Conservation (phyloP, 2,329 filamentous ascomycete genomes). For the Aureobasidium musti region DNA sequence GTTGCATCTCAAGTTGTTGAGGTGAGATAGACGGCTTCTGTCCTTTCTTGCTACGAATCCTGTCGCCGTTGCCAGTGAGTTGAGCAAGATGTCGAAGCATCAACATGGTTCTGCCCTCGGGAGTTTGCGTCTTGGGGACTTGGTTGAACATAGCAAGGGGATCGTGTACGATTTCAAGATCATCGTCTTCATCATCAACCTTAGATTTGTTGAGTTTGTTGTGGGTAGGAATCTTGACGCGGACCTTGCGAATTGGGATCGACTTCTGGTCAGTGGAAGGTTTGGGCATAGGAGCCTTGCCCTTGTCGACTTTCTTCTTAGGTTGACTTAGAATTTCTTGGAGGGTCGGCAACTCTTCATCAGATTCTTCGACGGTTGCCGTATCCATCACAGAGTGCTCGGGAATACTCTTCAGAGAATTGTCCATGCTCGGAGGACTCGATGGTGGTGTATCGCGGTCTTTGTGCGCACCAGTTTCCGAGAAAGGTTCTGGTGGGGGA, state of each 20-base stretch:
- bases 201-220: slow-evolving; percentile 7
- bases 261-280: not conserved
- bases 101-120: slow-evolving; percentile 40
- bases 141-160: slow-evolving; percentile 43
- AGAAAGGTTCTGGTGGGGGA: slow-evolving; percentile 56
- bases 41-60: slow-evolving; percentile 61
- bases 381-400: not conserved
- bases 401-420: not conserved
- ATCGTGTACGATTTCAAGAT: slow-evolving; percentile 64
- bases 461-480: slow-evolving; percentile 57
- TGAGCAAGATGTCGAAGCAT: slow-evolving; percentile 41
- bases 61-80: slow-evolving; percentile 38
- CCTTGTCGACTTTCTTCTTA: slow-evolving; percentile 33
- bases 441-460: slow-evolving; percentile 47
- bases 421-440: slow-evolving; percentile 43
- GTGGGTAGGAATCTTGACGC: slow-evolving; percentile 23
- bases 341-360: slow-evolving; percentile 46
- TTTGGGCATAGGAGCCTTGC: slow-evolving; percentile 29
- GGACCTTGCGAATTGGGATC: slow-evolving; percentile 1
- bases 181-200: slow-evolving; percentile 55
- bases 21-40: slow-evolving; percentile 63
- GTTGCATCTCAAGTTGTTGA: slow-evolving; percentile 65
- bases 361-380: slow-evolving; percentile 35
- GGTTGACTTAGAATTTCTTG: slow-evolving; percentile 41
- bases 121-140: slow-evolving; percentile 38